Evolutionary conservation across 2,329 filamentous ascomycete species (phyloP), one percentile per base, ranked within the genome.

Genomic region (Aspergillus tamarii): DNA sequence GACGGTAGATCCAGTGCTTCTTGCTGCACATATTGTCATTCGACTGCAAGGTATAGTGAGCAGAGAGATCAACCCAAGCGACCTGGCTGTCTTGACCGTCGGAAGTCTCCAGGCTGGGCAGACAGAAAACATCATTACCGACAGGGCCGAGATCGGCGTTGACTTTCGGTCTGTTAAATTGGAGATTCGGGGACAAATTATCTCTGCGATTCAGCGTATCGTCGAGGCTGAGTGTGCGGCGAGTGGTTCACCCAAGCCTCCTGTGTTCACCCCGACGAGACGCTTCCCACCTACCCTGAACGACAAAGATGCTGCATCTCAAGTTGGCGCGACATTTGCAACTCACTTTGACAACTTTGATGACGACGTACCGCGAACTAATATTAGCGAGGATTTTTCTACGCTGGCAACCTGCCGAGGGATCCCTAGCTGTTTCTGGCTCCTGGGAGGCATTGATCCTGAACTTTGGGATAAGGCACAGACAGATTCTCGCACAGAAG

Each of bases 121-220:
- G 65, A 82, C 84, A 1, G 86, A 88, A 71, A 89, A 89, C 68
- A 82, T 89, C 61, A 88, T 89, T 59, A 79, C 84, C 0, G 84
- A 85, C 59, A 72, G 80, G 16, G 87, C 86, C 0, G 78, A 83
- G 56, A 76, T 89, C 5, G 84, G 84, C 14, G 72, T 89, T 45
- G 84, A 89, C 69, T 81, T 88, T 5, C 80, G 87, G 30, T 80
- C 83, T 26, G 80, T 81, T 3, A 78, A 78, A 11, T 70, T 78
- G 0, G 74, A 78, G 30, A 84, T 82, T 2, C 80, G 86, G 9
- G 73, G 81, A 5, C 77, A 78, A 58, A 79, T 87, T 1, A 70
- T 87, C 2, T 72, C 73, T 7, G 78, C 79, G 23, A 79, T 89
- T 14, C 72, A 78, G 53, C 80, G 85, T 4, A 87, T 89, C 64